Evolutionary conservation across 768 basidiomycete genomes (phyloP), one percentile per base, ranked within the genome.

Genomic region (Cystofilobasidium capitatum): DNA sequence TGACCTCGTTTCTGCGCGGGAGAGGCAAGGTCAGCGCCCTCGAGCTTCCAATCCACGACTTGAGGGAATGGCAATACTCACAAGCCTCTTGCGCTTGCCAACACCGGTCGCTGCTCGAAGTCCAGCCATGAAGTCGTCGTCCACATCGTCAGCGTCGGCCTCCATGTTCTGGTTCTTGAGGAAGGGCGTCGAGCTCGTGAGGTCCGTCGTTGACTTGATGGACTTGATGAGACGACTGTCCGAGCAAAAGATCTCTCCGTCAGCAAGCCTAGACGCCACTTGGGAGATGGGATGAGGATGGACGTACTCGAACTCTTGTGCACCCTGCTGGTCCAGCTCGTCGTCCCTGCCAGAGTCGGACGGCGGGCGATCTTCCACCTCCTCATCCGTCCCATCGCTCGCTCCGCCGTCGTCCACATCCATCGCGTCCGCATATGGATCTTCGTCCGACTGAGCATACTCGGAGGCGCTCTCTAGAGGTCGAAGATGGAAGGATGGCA

Each of bases 101-200:
- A 71, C 58, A 13, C 66, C 62, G 2, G 45, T 64, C 7, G 63
- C 59, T 8, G 40, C 65, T 22, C 59, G 35, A 35, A 67, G 40
- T 36, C 42, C 57, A 24, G n/a, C 33, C 63, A 65, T 37, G 57
- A 69, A 58, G 37, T 66, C 57, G 60, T 64, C 40, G 47, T 58
- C 51, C 61, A 66, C 67, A 63, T 72, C 72, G 24, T 67, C 72
- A 42, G 69, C 58, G 47, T 70, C 71, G 24, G 66, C 57, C 42
- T 57, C 42, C 88, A 36, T 82, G 69, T 89, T 86, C 87, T 89
- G 91, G 66, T 86, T 84, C 65, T 83, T 80, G 29, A 88, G 76
- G 44, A 70, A 69, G 4, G 71, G 65, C 17, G 51, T 75, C 13
- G 72, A 75, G 1, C 81, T 78, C 8, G 78, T 75, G 20, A 61